phyloP scores from a whole-genome alignment of 2,329 filamentous ascomycete species.

The Sporothrix sp. region DNA sequence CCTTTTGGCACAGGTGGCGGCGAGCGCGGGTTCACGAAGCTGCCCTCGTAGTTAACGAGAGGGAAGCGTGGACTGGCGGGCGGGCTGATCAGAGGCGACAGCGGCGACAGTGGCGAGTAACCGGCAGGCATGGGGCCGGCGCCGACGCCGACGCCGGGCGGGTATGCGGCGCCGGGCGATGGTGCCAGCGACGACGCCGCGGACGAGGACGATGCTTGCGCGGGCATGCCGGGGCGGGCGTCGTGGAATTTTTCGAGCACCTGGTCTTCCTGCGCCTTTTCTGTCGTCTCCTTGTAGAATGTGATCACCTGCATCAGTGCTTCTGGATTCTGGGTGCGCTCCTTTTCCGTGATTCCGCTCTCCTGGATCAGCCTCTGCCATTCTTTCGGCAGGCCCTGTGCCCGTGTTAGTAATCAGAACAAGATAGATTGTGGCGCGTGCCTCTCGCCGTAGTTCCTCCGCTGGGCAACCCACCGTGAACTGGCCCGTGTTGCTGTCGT shows the following conservation, averaged over 20 bases:
- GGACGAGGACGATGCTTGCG: slow-evolving; percentile 34
- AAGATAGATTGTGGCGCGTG: no score
- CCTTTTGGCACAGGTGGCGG: slow-evolving; percentile 75
- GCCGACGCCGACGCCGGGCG: slow-evolving; percentile 35
- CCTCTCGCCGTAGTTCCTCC: no score
- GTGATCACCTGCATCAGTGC: slow-evolving; percentile 92
- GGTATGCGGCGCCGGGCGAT: not conserved
- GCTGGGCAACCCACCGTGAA: no score
- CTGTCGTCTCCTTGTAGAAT: slow-evolving; percentile 93
- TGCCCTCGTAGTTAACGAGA: slow-evolving; percentile 73
- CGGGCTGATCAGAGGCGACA: slow-evolving; percentile 61
- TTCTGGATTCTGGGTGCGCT: slow-evolving; percentile 90
- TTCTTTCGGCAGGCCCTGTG: slow-evolving; percentile 84
- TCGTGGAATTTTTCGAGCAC: slow-evolving; percentile 96
- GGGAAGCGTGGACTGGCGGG: slow-evolving; percentile 81
- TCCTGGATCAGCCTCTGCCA: slow-evolving; percentile 95
- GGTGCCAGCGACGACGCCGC: slow-evolving; percentile 34
- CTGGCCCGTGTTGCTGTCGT: slow-evolving; percentile 90
- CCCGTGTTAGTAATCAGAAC: not conserved
- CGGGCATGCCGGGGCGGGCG: slow-evolving; percentile 49
- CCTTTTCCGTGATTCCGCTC: slow-evolving; percentile 91
- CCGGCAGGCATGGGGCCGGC: slow-evolving; percentile 44
- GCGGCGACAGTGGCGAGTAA: slow-evolving; percentile 49
- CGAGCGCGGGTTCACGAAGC: slow-evolving; percentile 93
- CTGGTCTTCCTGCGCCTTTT: slow-evolving; percentile 69